Conservation (phyloP, 129 eudicot genomes). For the Heracleum sosnowskyi region DNA sequence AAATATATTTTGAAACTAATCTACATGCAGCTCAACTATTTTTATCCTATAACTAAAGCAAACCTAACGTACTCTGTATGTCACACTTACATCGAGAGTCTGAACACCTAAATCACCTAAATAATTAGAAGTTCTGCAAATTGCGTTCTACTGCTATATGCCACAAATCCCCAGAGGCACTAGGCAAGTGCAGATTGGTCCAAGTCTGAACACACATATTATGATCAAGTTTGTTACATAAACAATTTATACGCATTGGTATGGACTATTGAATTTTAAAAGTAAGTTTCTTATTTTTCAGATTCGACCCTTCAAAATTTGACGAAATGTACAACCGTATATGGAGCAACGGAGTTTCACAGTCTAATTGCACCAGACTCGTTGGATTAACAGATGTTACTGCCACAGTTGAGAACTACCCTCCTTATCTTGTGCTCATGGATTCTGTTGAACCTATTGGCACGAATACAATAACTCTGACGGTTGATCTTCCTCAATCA, state of each 20-base stretch:
- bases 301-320: not conserved
- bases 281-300: not conserved
- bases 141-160: no score
- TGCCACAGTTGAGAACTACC: constrained; percentile 1
- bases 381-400: not conserved
- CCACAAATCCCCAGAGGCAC: no score
- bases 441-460: not conserved
- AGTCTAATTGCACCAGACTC: not conserved
- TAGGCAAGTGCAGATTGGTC: not conserved
- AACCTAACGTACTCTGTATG: no score
- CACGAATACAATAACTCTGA: not conserved
- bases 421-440: not conserved
- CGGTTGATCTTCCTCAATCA: not conserved
- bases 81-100: no score
- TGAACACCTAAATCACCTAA: not conserved
- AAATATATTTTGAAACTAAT: no score
- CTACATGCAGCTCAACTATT: no score
- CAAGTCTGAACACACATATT: not conserved
- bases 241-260: no score
- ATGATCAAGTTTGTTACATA: not conserved
- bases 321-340: constrained; percentile 11
- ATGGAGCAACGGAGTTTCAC: constrained; percentile 6
- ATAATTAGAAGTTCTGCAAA: no score
- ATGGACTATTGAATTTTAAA: no score
- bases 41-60: no score